Evolutionary conservation across 352 stramenopile species (phyloP), one percentile per base, ranked within the genome.

Genomic region (Aphanomyces euteiches): DNA sequence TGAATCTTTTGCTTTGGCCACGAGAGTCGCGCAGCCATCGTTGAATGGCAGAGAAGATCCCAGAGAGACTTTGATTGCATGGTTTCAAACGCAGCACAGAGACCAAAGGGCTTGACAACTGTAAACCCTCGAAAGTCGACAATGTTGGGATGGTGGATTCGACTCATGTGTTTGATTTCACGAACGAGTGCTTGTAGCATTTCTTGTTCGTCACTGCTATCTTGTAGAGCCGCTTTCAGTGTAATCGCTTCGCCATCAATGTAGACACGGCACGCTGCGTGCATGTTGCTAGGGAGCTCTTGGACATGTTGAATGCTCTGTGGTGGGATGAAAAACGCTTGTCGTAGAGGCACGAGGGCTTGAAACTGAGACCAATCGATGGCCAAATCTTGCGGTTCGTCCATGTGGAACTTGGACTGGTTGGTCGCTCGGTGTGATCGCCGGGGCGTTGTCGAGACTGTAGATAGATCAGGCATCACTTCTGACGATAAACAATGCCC

Each of bases 1-100:
- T 50, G 12, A 74, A 79, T 69, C 36, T 83, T 80, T 21, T 77
- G 67, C 5, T 72, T 48, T 57, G 69, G 19, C 77, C 75, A 83
- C 7, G 75, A 73, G 6, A 82, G 54, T 17, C 38, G 21, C 10
- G 10, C 59, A 48, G 37, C 19, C 59, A 10, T 8, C n/a, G 36
- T 37, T 34, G 38, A 21, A 45, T 67, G 54, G 21, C 56, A 40
- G 10, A 67, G 41, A 1, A 67, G 43, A 2, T 37, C n/a, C n/a
- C 59, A 45, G 6, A 67, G 59, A 19, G 59, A 57, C 40, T 50
- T 50, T 41, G 41, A 28, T 15, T 67, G 41, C 59, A 67, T 67
- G 43, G 39, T 57, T 45, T 67, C 59, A 13, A 45, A 57, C 4
- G 56, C 21, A 34, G 41, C 56, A 13, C 21, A 19, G 41, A 67